Evolutionary conservation across 1,139 yeast species (phyloP).

Genomic region (Geotrichum histeridarum): DNA sequence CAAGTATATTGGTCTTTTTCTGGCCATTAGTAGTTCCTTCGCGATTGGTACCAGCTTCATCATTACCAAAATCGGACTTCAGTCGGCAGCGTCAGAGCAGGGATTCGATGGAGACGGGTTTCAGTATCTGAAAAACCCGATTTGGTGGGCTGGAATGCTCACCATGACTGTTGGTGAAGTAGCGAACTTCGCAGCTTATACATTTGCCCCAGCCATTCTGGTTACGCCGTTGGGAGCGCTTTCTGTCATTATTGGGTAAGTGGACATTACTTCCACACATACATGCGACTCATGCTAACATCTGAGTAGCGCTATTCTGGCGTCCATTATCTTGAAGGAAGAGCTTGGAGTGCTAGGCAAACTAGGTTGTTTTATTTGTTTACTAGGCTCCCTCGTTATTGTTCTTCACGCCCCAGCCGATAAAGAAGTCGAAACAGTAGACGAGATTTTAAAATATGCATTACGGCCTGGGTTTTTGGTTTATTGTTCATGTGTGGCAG

Average conservation of each 20-base stretch:
- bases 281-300: constrained; percentile 17
- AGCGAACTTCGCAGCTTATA: constrained; percentile 91
- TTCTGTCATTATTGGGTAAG: constrained; percentile 65
- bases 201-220: constrained; percentile 89
- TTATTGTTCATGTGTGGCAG: constrained; percentile 57
- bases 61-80: constrained; percentile 80
- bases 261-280: neutral
- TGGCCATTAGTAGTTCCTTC: constrained; percentile 80
- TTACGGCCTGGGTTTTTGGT: constrained; percentile 71
- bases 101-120: constrained; percentile 67
- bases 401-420: constrained; percentile 92
- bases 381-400: constrained; percentile 84
- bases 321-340: constrained; percentile 78
- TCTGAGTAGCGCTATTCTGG: constrained; percentile 56
- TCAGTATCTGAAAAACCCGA: constrained; percentile 74
- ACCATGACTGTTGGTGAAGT: constrained; percentile 91
- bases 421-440: constrained; percentile 81
- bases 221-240: constrained; percentile 92
- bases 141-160: constrained; percentile 95
- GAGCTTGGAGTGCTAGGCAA: constrained; percentile 86
- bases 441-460: constrained; percentile 79
- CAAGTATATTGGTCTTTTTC: constrained; percentile 81
- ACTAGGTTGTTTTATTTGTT: constrained; percentile 88
- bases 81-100: constrained; percentile 56
- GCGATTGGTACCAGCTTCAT: constrained; percentile 90